Percentiles rank a stretch among this genome's conserved stretches.
Evolutionary conservation across 2,329 filamentous ascomycete species (phyloP).

Genomic region (Claviceps africana): DNA sequence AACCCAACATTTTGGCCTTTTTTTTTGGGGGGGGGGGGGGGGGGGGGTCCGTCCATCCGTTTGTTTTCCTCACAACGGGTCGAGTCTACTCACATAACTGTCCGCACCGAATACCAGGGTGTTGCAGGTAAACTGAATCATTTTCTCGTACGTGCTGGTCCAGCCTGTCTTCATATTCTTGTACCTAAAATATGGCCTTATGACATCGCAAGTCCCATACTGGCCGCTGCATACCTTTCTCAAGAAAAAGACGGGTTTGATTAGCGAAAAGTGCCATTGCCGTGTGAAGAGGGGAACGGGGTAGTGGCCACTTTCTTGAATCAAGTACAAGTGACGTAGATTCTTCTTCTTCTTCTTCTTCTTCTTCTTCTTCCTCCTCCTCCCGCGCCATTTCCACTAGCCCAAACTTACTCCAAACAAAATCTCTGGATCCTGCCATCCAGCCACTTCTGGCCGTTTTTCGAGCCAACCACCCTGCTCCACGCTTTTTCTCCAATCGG

Average conservation of each 20-base stretch:
- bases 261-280: neutral
- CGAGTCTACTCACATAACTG: neutral
- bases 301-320: neutral
- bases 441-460: neutral
- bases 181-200: neutral
- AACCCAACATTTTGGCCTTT: too few species aligned
- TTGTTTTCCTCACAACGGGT: too few species aligned
- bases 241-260: neutral
- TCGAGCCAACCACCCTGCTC: neutral
- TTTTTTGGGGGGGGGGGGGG: too few species aligned
- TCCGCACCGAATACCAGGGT: neutral
- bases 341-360: too few species aligned
- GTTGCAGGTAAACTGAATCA: neutral
- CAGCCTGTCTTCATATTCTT: neutral
- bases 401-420: neutral
- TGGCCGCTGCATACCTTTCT: neutral
- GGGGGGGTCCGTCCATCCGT: too few species aligned
- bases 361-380: too few species aligned
- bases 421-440: neutral
- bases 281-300: neutral
- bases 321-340: too few species aligned
- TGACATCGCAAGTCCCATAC: neutral
- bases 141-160: accelerated
- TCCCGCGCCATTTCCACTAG: neutral
- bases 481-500: too few species aligned